A percentile compares a stretch with the other conserved stretches of the same genome.
Conservation (phyloP, 2,329 filamentous ascomycete genomes). For the Nemania serpens region DNA sequence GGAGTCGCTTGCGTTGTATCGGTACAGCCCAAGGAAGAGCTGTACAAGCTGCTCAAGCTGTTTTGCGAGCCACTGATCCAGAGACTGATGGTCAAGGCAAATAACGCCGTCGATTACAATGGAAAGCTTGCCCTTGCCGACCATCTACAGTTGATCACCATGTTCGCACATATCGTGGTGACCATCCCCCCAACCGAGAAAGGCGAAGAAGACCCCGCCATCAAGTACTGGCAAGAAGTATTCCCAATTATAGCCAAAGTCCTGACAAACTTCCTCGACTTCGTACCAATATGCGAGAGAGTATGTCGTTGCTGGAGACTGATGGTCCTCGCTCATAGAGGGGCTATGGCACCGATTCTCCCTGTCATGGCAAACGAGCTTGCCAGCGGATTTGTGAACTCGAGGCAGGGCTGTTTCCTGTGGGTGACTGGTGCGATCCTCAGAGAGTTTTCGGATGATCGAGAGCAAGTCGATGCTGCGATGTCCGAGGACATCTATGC, state of each 20-base stretch:
- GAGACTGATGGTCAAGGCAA: constrained; percentile 83
- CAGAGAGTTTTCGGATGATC: constrained; percentile 90
- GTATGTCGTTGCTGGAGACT: constrained; percentile 95
- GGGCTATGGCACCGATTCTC: constrained; percentile 82
- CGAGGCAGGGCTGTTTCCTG: constrained; percentile 94
- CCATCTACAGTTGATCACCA: constrained; percentile 88
- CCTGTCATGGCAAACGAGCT: constrained; percentile 87
- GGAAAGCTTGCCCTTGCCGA: constrained; percentile 88
- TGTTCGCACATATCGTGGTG: constrained; percentile 77
- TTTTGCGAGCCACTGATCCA: constrained; percentile 92
- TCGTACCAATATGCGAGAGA: constrained; percentile 87
- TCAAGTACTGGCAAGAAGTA: constrained; percentile 95
- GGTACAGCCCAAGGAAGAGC: constrained; percentile 77
- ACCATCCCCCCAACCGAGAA: constrained; percentile 72
- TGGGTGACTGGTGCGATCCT: constrained; percentile 97
- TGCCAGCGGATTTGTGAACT: constrained; percentile 80
- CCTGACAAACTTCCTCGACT: constrained; percentile 83
- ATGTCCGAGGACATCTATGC: constrained; percentile 87
- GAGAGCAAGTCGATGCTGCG: constrained; percentile 79
- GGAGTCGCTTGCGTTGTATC: constrained; percentile 92
- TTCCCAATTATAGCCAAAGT: constrained; percentile 87
- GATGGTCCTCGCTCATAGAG: constrained; percentile 95
- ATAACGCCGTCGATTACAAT: constrained; percentile 80
- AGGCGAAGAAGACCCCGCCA: constrained; percentile 80
- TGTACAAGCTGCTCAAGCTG: constrained; percentile 84